Evolutionary conservation across 1,139 yeast species (phyloP), one percentile per base, ranked within the genome.

Genomic region (Tardiomyces blankii): DNA sequence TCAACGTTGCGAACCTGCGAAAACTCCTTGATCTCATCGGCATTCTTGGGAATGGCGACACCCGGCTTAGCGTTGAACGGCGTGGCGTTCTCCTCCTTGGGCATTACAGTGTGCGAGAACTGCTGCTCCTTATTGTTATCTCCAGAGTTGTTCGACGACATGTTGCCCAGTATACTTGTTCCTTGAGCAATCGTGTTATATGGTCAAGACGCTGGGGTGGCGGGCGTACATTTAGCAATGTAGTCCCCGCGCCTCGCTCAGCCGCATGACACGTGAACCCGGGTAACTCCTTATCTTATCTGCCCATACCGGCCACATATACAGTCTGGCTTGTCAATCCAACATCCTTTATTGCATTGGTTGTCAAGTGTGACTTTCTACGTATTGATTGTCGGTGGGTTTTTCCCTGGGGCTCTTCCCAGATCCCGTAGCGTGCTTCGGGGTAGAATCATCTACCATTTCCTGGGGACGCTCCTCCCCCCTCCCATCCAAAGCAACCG

Each of bases 41-140:
- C 54, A 42, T 60, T 54, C 44, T 49, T 23, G 28, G 63, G 63
- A 18, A 58, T 42, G 39, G 54, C 59, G 43, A 58, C 47, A 25
- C 64, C 64, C 8, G 63, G 64, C 19, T 55, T 51, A 12, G 60
- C 61, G 38, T 47, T 44, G 38, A 41, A 41, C 42, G 38, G 39
- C 39, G 44, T 40, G 27, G 41, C 42, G 41, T 47, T 44, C 44
- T 59, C 60, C 42, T 58, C 61, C 42, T 50, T 47, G 41, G 63
- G 63, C 59, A 59, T 52, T 19, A 60, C 63, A 8, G 63, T 59
- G 42, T 58, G 59, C 38, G 55, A 53, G 48, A 51, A 54, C 33
- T 52, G 41, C 38, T 49, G 46, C 42, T 52, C 54, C 25, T 21
- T 21, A 4, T 21, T 21, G 25, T 21, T 21, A 7, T 21, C 25